Percentiles rank a stretch among this genome's conserved stretches.
These are phyloP conservation scores for Plantago coronopus DNA, from an alignment of 305 asterid genomes.

Conservation along the genomic window DNA sequence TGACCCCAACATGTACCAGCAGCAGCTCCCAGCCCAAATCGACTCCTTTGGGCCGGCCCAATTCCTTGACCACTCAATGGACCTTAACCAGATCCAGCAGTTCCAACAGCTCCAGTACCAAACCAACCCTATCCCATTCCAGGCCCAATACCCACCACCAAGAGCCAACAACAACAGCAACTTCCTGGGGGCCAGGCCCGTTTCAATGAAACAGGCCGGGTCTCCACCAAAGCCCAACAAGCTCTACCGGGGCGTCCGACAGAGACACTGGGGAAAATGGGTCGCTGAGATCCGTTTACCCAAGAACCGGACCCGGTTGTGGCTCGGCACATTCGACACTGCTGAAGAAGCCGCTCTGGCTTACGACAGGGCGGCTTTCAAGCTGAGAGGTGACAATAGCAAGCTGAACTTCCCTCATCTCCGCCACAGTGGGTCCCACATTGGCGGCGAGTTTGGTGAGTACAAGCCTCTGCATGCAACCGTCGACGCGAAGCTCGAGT, in stretches of 20 bases:
- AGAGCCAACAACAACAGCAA: neutral
- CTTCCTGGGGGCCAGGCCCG: conserved; percentile 44
- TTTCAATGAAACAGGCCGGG: conserved; percentile 47
- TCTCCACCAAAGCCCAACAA: conserved; percentile 58
- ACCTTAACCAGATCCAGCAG: conserved; percentile 34
- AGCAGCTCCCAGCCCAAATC: conserved; percentile 23
- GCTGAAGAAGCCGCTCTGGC: conserved; percentile 94
- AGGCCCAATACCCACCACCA: conserved; percentile 42
- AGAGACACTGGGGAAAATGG: conserved; percentile 94
- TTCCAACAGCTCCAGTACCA: conserved; percentile 15
- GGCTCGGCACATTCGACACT: conserved; percentile 92
- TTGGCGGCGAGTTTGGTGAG: conserved; percentile 38
- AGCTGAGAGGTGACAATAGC: conserved; percentile 68
- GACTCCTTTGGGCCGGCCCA: conserved; percentile 29
- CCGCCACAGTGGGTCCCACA: conserved; percentile 56
- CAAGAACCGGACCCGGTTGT: conserved; percentile 65
- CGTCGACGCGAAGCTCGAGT: conserved; percentile 63
- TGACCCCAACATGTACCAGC: conserved; percentile 22
- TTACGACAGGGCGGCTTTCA: conserved; percentile 75
- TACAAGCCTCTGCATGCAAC: conserved; percentile 64
- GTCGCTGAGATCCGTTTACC: conserved; percentile 86
- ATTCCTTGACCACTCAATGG: conserved; percentile 23
- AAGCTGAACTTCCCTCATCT: conserved; percentile 68
- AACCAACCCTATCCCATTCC: conserved; percentile 29
- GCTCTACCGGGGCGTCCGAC: conserved; percentile 80